Conservation (phyloP, 2,329 filamentous ascomycete species). For the Aspergillus aculeatinus region DNA sequence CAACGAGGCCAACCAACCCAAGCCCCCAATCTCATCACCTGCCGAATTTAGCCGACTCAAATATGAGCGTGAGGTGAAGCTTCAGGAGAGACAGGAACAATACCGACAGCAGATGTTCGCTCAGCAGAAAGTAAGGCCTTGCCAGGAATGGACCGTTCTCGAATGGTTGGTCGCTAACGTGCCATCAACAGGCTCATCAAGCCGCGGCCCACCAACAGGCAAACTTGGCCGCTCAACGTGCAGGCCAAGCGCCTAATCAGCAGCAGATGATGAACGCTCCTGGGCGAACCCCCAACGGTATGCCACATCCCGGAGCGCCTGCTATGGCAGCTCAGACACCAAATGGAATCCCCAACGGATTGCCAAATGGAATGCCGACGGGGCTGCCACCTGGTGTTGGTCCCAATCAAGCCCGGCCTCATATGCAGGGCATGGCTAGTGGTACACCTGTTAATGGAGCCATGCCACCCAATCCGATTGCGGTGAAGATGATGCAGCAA, state of each 20-base stretch:
- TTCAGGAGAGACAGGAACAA: conserved; percentile 56
- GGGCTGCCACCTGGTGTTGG: conserved; percentile 42
- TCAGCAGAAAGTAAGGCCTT: conserved; percentile 49
- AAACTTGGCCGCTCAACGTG: conserved; percentile 45
- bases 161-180: conserved; percentile 15
- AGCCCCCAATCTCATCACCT: conserved; percentile 68
- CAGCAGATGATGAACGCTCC: conserved; percentile 38
- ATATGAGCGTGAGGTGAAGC: conserved; percentile 76
- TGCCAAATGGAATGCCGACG: conserved; percentile 48
- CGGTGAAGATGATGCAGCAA: conserved; percentile 54
- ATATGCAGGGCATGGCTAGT: conserved; percentile 44
- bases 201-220: conserved; percentile 31
- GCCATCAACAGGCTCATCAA: background rate
- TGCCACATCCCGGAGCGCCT: conserved; percentile 35
- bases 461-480: conserved; percentile 56
- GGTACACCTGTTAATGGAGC: conserved; percentile 48
- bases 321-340: conserved; percentile 41
- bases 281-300: conserved; percentile 42
- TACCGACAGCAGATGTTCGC: conserved; percentile 64
- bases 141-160: background rate
- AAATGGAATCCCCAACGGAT: conserved; percentile 49
- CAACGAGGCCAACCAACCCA: conserved; percentile 65
- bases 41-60: conserved; percentile 88
- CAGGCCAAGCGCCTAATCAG: conserved; percentile 43
- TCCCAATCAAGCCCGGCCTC: conserved; percentile 39